Evolutionary conservation across 495 filamentous ascomycete genomes (phyloP).

Genomic region (Neurospora sp.): DNA sequence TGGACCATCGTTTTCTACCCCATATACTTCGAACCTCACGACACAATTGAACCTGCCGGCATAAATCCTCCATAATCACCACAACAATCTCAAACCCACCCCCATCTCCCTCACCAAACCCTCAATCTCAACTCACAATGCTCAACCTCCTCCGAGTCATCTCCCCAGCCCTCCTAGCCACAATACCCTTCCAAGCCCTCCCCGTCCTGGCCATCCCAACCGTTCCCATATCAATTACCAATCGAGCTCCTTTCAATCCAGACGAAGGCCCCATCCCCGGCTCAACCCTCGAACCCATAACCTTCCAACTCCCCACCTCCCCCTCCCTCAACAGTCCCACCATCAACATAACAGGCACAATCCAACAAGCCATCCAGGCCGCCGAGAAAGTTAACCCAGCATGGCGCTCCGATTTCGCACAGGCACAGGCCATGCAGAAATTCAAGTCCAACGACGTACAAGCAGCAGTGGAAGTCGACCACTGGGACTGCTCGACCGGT

Average conservation of each 20-base stretch:
- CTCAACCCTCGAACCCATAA: neutral
- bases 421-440: neutral
- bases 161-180: too few relatives aligned
- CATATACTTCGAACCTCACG: neutral
- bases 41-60: neutral
- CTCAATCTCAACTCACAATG: neutral
- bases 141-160: neutral
- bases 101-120: neutral
- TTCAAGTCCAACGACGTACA: neutral
- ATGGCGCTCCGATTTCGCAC: neutral
- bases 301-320: neutral
- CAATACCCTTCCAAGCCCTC: too few relatives aligned
- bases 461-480: conserved; percentile 10
- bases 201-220: too few relatives aligned
- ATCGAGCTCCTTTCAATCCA: too few relatives aligned
- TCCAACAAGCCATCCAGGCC: conserved; percentile 3
- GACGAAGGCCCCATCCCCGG: too few relatives aligned
- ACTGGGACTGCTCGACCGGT: conserved; percentile 7
- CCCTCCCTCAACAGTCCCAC: neutral
- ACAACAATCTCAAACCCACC: neutral
- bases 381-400: neutral
- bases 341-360: conserved; percentile 5
- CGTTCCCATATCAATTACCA: too few relatives aligned
- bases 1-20: neutral
- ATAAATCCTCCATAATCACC: neutral